These are phyloP conservation scores for Sugiyamaella marilandica DNA, from an alignment of 805 yeast genomes.

Conservation along the genomic window DNA sequence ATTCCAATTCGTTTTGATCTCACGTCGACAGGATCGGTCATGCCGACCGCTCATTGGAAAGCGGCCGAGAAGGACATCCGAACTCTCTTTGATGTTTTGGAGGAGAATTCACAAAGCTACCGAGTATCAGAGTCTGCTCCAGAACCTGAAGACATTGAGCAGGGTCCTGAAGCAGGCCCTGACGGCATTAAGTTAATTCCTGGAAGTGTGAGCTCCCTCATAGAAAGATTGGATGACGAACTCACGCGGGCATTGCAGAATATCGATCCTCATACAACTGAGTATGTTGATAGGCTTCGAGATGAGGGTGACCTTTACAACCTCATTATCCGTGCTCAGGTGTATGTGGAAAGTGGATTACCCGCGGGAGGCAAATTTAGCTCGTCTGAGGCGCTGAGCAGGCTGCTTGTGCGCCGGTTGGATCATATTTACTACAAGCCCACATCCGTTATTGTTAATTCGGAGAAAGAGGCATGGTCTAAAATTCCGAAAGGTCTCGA, in stretches of 20 bases:
- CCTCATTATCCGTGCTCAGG: constrained; percentile 76
- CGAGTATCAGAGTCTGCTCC: constrained; percentile 80
- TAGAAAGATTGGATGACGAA: constrained; percentile 94
- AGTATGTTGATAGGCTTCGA: constrained; percentile 82
- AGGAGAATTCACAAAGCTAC: constrained; percentile 51
- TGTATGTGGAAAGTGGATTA: constrained; percentile 68
- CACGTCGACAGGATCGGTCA: constrained; percentile 57
- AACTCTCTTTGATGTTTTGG: constrained; percentile 62
- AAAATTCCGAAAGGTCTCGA: constrained; percentile 34
- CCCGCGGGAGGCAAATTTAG: constrained; percentile 10
- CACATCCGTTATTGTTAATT: constrained; percentile 57
- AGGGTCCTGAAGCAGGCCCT: constrained; percentile 51
- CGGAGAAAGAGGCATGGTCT: constrained; percentile 76
- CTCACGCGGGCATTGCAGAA: constrained; percentile 79
- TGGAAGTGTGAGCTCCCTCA: constrained; percentile 80
- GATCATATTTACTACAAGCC: constrained; percentile 95
- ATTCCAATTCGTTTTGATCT: constrained; percentile 87
- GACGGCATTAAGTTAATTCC: constrained; percentile 68
- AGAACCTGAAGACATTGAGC: constrained; percentile 68
- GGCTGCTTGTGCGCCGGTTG: constrained; percentile 76
- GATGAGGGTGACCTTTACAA: constrained; percentile 78
- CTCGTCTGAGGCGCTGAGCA: constrained; percentile 42
- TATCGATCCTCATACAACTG: constrained; percentile 92
- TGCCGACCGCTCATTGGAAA: constrained; percentile 81
- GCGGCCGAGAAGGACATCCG: constrained; percentile 58